phyloP scores from a whole-genome alignment of 306 rosid genomes.

The Lupinus albus region DNA sequence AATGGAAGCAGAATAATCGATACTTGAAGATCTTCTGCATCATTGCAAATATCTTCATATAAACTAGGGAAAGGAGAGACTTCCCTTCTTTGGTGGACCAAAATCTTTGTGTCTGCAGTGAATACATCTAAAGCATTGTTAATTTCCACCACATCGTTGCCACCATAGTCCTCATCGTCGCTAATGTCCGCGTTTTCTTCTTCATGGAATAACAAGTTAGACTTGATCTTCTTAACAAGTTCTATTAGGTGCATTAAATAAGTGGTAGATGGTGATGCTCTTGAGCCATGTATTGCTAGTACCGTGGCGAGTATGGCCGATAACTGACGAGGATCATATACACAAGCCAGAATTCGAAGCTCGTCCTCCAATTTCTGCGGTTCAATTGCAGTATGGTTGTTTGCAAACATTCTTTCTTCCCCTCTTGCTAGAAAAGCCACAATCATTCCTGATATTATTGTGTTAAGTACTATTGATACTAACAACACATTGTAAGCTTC shows the following conservation, averaged over 20 bases:
- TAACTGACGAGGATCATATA: conserved; percentile 77
- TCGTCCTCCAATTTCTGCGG: conserved; percentile 50
- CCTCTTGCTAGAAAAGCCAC: conserved; percentile 66
- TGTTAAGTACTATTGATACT: conserved; percentile 65
- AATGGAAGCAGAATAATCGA: conserved; percentile 70
- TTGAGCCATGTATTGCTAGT: conserved; percentile 59
- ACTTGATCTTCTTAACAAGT: conserved; percentile 60
- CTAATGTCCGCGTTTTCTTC: conserved; percentile 66
- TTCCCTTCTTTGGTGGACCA: conserved; percentile 57
- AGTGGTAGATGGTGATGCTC: conserved; percentile 52
- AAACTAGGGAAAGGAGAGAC: conserved; percentile 59
- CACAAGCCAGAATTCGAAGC: conserved; percentile 69
- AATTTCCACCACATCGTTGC: conserved; percentile 77
- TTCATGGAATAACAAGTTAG: conserved; percentile 72
- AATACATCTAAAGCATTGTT: conserved; percentile 69
- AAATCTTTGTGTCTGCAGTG: conserved; percentile 56
- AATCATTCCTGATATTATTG: conserved; percentile 76
- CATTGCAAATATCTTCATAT: conserved; percentile 80
- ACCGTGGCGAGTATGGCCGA: conserved; percentile 58
- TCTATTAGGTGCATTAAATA: conserved; percentile 76
- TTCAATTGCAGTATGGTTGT: conserved; percentile 59
- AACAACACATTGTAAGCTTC: conserved; percentile 68
- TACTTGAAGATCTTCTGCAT: conserved; percentile 71
- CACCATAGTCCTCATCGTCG: conserved; percentile 82
- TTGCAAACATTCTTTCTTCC: conserved; percentile 63